Evolutionary conservation across 1,139 yeast species (phyloP), one percentile per base, ranked within the genome.

Genomic region (Geotrichum histeridarum): DNA sequence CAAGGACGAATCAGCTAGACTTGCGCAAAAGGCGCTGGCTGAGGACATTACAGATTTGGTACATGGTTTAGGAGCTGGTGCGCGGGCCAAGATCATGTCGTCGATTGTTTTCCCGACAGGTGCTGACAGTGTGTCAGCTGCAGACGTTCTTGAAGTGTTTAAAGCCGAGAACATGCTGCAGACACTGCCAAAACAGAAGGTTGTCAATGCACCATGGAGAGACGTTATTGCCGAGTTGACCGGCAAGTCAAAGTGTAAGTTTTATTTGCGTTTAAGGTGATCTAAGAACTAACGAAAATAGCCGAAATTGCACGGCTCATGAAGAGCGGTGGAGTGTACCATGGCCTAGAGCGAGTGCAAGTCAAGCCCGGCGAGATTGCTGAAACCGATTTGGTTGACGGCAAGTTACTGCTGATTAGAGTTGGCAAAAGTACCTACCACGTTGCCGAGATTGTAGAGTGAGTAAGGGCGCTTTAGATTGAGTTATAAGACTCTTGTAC

Each of bases 31-130:
- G 48, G 69, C 83, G 0, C 75, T 93, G 48, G 98, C 98, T 0
- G 72, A 81, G 46, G 97, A 93, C 66, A 86, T 91, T 46, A 86
- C 93, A 4, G 95, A 88, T 63, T 75, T 93, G 64, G 77, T 93
- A 38, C 97, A 90, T 69, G 99, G 98, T 0, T 75, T 75, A 9
- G 94, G 93, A 0, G 75, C 78, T 5, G 95, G 95, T 2, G 77
- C 78, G 35, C 77, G 81, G 53, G 84, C 89, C 64, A 80, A 82
- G 8, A 73, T 77, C 45, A 77, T 85, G 27, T 82, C 93, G 2
- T 75, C 83, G 5, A 78, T 86, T 57, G 68, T 88, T 50, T 87
- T 84, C 67, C 50, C 57, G 1, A 56, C 52, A 2, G 36, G 35
- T 7, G 43, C 51, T 8, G 73, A 72, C 12, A 11, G 35, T 2